A percentile compares a stretch with the other conserved stretches of the same genome.
Evolutionary conservation across 148 eudicot species (phyloP).

Genomic region (Spergularia marina): DNA sequence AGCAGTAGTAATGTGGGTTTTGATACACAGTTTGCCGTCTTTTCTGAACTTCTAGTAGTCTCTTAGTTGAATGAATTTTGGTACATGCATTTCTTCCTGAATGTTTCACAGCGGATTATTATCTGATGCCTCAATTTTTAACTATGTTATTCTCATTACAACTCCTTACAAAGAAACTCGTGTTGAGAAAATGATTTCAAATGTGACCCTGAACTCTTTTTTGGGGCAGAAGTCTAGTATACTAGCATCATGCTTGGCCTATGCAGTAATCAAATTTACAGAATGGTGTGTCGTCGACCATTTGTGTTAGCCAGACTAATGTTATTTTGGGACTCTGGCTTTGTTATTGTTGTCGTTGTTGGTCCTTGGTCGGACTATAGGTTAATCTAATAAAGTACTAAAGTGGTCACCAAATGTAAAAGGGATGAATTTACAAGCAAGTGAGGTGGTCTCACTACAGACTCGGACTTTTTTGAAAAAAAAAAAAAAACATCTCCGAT

Average conservation of each 20-base stretch:
- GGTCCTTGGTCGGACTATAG: background rate
- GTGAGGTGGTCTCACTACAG: too few relatives aligned
- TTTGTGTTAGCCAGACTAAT: too few relatives aligned
- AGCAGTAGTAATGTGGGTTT: background rate
- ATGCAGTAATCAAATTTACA: too few relatives aligned
- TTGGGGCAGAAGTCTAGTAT: too few relatives aligned
- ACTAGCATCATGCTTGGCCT: too few relatives aligned
- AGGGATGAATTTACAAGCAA: too few relatives aligned
- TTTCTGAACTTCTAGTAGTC: slow-evolving; percentile 1
- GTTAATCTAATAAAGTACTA: too few relatives aligned
- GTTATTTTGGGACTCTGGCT: too few relatives aligned
- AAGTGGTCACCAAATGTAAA: too few relatives aligned
- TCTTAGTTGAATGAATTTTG: background rate
- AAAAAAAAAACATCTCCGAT: too few relatives aligned
- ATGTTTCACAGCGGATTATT: background rate
- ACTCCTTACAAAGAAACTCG: background rate
- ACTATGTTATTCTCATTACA: background rate
- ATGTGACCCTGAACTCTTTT: background rate
- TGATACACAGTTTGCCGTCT: background rate
- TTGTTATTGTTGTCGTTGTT: background rate
- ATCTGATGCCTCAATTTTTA: background rate
- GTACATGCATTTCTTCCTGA: background rate
- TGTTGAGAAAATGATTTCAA: background rate
- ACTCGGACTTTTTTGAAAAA: too few relatives aligned
- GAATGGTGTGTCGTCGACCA: too few relatives aligned